Evolutionary conservation across 192 early-diverging fungal species (phyloP), one percentile per base, ranked within the genome.

Genomic region (Spinellus fusiger): DNA sequence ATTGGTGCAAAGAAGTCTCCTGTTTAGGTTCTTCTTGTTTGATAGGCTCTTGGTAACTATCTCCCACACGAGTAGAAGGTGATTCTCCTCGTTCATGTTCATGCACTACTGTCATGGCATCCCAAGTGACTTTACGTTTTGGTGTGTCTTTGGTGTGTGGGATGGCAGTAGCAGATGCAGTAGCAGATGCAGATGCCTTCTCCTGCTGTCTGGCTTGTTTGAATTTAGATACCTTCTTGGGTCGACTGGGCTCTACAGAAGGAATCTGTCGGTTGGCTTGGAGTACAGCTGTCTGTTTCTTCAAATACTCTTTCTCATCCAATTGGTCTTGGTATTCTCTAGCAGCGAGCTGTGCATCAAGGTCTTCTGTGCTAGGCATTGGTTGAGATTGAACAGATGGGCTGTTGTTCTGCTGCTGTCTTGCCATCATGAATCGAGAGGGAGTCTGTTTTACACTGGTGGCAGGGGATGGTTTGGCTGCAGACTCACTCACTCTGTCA

Each of bases 11-110:
- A 13, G 27, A 22, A 5, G 57, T 13, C 10, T 52, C 26, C 5
- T 27, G 9, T n/a, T n/a, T n/a, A 8, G 16, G 16, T 25, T 28
- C 8, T 34, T 52, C 38, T 7, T 44, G 34, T 48, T 61, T 60
- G 28, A 59, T 33, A 20, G 65, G 65, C 48, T 53, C 40, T 0
- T 18, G 31, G 27, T 67, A 61, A n/a, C 54, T 52, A 18, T 52
- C 28, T 44, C 57, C 37, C 27, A 58, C 37, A 34, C 49, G 26
- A 1, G 37, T 50, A 0, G 40, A 49, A 9, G 65, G 65, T 12
- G 65, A 49, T 9, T 35, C 26, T 35, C n/a, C 15, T 2, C 29
- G 28, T 54, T 50, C 65, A 20, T 67, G 65, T 37, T 67, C 65
- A 54, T 37, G 65, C 1, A 67, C 65, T 1, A 20, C 48, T 6